Evolutionary conservation across 495 filamentous ascomycete genomes (phyloP).

Genomic region (Hypoxylon fuscum): DNA sequence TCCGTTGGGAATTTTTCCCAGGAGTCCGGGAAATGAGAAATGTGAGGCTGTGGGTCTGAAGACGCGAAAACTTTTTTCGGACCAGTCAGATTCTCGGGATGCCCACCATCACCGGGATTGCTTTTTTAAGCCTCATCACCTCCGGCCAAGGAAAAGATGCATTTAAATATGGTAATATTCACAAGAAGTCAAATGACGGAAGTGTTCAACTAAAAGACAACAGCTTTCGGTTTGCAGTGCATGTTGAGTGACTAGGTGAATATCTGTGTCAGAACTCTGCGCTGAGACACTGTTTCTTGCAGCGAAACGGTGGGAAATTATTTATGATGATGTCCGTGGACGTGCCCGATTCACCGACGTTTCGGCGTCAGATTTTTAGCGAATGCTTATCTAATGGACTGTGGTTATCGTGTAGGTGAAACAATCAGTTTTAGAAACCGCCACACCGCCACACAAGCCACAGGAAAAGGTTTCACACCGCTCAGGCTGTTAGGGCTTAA

Average conservation of each 20-base stretch:
- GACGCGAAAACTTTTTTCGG: constrained; percentile 26
- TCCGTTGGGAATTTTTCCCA: constrained; percentile 33
- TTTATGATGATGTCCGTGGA: too few relatives aligned
- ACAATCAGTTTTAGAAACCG: neutral
- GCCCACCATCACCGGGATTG: constrained; percentile 10
- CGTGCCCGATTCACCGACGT: neutral
- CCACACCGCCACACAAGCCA: neutral
- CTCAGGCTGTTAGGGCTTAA: too few relatives aligned
- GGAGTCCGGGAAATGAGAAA: constrained; percentile 24
- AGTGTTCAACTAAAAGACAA: neutral
- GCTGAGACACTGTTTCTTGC: neutral
- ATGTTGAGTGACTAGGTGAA: neutral
- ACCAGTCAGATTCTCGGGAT: constrained; percentile 17
- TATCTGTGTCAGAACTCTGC: neutral
- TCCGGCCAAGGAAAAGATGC: constrained; percentile 16
- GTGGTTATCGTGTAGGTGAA: neutral
- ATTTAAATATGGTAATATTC: constrained; percentile 3
- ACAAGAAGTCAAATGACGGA: neutral
- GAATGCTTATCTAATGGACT: neutral
- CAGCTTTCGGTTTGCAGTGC: neutral
- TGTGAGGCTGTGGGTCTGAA: constrained; percentile 17
- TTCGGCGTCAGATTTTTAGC: constrained; percentile 1
- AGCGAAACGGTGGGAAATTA: constrained; percentile 12
- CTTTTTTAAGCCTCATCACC: constrained; percentile 35
- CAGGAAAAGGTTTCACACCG: too few relatives aligned